Evolutionary conservation across 805 yeast genomes (phyloP).

Genomic region (Starmerella sirachaensis): DNA sequence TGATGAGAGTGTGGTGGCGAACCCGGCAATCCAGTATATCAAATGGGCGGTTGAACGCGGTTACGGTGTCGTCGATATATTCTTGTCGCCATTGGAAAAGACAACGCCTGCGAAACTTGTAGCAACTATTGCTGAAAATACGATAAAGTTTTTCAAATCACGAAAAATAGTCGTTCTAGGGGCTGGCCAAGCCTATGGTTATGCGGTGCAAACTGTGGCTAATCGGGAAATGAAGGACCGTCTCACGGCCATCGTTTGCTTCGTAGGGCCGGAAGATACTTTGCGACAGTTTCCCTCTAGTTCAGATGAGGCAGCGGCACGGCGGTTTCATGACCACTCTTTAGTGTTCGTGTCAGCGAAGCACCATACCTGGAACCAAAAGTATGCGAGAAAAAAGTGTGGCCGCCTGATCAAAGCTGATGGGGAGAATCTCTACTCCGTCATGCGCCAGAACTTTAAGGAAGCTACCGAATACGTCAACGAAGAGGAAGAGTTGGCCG

Average conservation of each 20-base stretch:
- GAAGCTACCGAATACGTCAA: slow-evolving; percentile 72
- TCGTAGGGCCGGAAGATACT: slow-evolving; percentile 48
- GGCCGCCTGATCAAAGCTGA: slow-evolving; percentile 77
- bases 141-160: slow-evolving; percentile 61
- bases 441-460: slow-evolving; percentile 68
- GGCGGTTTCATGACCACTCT: slow-evolving; percentile 84
- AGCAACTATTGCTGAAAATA: slow-evolving; percentile 82
- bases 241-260: slow-evolving; percentile 60
- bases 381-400: slow-evolving; percentile 70
- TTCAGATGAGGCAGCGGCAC: slow-evolving; percentile 78
- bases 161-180: slow-evolving; percentile 70
- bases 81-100: slow-evolving; percentile 14
- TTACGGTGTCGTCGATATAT: slow-evolving; percentile 71
- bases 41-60: slow-evolving; percentile 51
- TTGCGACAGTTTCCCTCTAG: slow-evolving; percentile 72
- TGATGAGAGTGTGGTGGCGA: slow-evolving; percentile 59
- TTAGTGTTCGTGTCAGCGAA: slow-evolving; percentile 62
- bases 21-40: slow-evolving; percentile 57
- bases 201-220: slow-evolving; percentile 76
- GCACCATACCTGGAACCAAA: slow-evolving; percentile 80
- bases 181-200: slow-evolving; percentile 78
- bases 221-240: slow-evolving; percentile 58
- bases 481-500: slow-evolving; percentile 17
- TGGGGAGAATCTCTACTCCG: slow-evolving; percentile 59
- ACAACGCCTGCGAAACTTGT: slow-evolving; percentile 31